Evolutionary conservation across 306 rosid genomes (phyloP), one percentile per base, ranked within the genome.

Genomic region (Pyrus bretschneideri): DNA sequence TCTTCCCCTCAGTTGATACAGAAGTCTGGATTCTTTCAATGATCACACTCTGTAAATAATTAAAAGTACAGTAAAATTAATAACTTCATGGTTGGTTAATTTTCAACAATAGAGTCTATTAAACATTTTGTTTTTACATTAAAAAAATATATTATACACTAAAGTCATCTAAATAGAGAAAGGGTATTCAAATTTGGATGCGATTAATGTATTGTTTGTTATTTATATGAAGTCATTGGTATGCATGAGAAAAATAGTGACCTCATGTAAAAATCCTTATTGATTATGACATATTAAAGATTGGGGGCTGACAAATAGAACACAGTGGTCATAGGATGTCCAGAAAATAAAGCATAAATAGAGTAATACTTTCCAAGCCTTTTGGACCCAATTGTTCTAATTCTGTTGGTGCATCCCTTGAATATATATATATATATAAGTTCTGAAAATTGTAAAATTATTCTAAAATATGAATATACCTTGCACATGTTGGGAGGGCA

Each of bases 401-500:
- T 14, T 46, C 54, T 46, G 35, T 33, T 5, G 35, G 35, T 33
- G 35, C 35, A 33, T 33, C 33, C 33, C 33, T 31, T 31, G 33
- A 31, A 31, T 31, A 31, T 31, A 31, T 31, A 31, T 31, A 31
- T 31, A 31, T 31, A 31, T 31, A 31, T 31, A 31, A 0, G 5
- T 30, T 45, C 51, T 45, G 14, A 12, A 45, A 45, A 25, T 11
- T 15, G 2, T 30, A 10, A 7, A 10, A 33, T 65, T 19, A 11
- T 31, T n/a, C 12, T 46, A 6, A 33, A 9, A 4, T 17, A 55
- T 11, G 4, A 2, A 29, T 29, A 15, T 15, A 90, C 97, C 97
- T 93, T 91, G 91, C 97, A 91, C 97, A 91, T 91, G 65, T 91
- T 91, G 62, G 91, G 95, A 75, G 97, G 97, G 79, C 97, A 89